Conservation (phyloP, 768 basidiomycete species). For the Postia placenta region DNA sequence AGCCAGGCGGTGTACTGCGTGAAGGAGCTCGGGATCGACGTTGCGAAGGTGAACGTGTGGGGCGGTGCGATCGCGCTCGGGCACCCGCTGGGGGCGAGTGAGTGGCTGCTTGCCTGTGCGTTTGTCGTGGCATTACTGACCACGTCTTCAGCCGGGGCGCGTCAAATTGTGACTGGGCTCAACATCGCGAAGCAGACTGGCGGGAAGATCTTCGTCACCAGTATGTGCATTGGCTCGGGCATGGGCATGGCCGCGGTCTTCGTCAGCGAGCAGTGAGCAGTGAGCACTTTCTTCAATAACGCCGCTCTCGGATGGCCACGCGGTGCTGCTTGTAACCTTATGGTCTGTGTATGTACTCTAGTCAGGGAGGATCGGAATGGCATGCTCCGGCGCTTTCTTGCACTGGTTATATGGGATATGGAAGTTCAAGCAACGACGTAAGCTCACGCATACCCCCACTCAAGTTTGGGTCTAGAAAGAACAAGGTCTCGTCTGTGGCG, state of each 20-base stretch:
- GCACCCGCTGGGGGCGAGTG: conserved; percentile 82
- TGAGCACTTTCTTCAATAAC: too few species aligned
- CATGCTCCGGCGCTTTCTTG: too few species aligned
- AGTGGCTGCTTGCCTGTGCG: conserved; percentile 24
- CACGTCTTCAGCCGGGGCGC: conserved; percentile 55
- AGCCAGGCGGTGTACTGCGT: conserved; percentile 73
- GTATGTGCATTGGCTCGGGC: conserved; percentile 87
- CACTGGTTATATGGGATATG: too few species aligned
- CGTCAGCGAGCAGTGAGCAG: conserved; percentile 73
- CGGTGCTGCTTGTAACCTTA: too few species aligned
- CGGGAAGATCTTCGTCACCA: conserved; percentile 76
- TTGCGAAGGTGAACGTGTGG: conserved; percentile 77
- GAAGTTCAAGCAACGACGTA: too few species aligned
- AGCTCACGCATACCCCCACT: too few species aligned
- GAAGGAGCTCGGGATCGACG: conserved; percentile 61
- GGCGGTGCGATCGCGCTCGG: conserved; percentile 90
- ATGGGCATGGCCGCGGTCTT: conserved; percentile 91
- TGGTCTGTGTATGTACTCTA: too few species aligned
- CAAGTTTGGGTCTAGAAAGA: too few species aligned
- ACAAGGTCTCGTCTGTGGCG: too few species aligned
- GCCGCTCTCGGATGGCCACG: too few species aligned
- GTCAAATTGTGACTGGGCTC: conserved; percentile 83
- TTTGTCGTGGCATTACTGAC: background rate
- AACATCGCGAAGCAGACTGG: conserved; percentile 75
- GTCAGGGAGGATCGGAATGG: too few species aligned